Conservation (phyloP, 1,139 yeast genomes). For the Scheffersomyces segobiensis region DNA sequence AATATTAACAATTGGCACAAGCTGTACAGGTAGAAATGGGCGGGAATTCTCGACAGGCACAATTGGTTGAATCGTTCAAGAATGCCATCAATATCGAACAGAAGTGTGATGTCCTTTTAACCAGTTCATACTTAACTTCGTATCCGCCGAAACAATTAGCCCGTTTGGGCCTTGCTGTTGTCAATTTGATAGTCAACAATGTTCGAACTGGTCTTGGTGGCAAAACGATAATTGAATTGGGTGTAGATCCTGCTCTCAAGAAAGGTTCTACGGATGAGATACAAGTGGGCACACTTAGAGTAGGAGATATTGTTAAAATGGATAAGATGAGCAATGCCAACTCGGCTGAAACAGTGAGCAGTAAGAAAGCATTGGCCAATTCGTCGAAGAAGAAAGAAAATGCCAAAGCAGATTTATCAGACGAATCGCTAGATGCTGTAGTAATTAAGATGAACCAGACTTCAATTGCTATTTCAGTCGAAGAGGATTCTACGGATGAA, state of each 20-base stretch:
- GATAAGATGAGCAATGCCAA: slow-evolving; percentile 32
- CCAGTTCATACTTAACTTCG: slow-evolving; percentile 47
- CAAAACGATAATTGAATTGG: slow-evolving; percentile 65
- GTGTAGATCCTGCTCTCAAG: slow-evolving; percentile 56
- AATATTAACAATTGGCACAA: not conserved
- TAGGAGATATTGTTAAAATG: slow-evolving; percentile 75
- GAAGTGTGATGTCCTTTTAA: slow-evolving; percentile 56
- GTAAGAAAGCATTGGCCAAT: slow-evolving; percentile 18
- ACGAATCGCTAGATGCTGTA: slow-evolving; percentile 56
- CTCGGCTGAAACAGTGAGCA: slow-evolving; percentile 15
- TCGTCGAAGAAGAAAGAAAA: slow-evolving; percentile 24
- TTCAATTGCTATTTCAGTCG: slow-evolving; percentile 54
- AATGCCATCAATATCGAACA: slow-evolving; percentile 58
- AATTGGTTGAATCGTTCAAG: slow-evolving; percentile 46
- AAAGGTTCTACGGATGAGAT: slow-evolving; percentile 35
- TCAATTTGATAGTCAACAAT: slow-evolving; percentile 60
- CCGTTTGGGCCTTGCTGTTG: slow-evolving; percentile 69
- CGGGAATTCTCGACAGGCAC: not conserved
- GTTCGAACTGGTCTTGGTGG: slow-evolving; percentile 83
- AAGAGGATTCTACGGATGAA: slow-evolving; percentile 57
- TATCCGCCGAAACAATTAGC: slow-evolving; percentile 68
- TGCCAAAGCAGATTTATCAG: slow-evolving; percentile 20
- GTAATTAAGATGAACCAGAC: slow-evolving; percentile 50
- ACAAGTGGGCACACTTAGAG: slow-evolving; percentile 58
- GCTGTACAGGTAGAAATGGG: not conserved